Base-by-base conservation (phyloP, 2,329 filamentous ascomycete genomes). In the Claviceps humidiphila region DNA sequence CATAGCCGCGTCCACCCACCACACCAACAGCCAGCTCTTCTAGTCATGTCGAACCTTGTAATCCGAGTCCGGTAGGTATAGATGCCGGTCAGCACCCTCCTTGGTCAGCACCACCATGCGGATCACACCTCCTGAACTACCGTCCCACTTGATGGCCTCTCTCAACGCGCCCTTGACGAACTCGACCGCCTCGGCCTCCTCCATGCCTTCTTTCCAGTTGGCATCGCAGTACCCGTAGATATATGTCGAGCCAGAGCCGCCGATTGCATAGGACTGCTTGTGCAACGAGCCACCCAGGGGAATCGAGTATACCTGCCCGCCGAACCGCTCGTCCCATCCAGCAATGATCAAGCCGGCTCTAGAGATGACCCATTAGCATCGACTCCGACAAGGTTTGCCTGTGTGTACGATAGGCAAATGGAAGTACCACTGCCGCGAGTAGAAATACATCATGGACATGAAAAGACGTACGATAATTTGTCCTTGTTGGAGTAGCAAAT, bases 61-160 rank as follows among this genome's bases (percentile, higher is more conserved):
- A 63, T 85, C 82, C 64, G 86, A 87, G 74, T 98, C 91, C 44
- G 93, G 93, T 64, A 98, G 78, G 70, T 97, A 98, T 66, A 98
- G 72, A 75, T 97, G 93, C 72, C 93, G 82, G 71, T 93, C 83
- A 6, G 91, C 90, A 39, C 93, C 93, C 65, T 86, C 82, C 63
- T 82, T 83, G 57, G 91, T 98, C 71, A 98, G 73, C 54, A 98
- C 93, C 56, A 97, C 91, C 87, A 98, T 89, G 61, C 93, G 83
- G 64, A 98, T 98, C 55, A 98, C 93, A 73, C 93, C 93, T 59
- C 93, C 93, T 3, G 93, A 97, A 75, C 90, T 96, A 58, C 93
- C 93, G 67, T 98, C 93, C 93, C 93, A 98, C 74, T 95, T 95
- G 78, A 98, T 97, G 16, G 93, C 93, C 76, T 98, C 91, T 64